phyloP scores from a whole-genome alignment of 148 eudicot species.

The Suaeda aralocaspica region DNA sequence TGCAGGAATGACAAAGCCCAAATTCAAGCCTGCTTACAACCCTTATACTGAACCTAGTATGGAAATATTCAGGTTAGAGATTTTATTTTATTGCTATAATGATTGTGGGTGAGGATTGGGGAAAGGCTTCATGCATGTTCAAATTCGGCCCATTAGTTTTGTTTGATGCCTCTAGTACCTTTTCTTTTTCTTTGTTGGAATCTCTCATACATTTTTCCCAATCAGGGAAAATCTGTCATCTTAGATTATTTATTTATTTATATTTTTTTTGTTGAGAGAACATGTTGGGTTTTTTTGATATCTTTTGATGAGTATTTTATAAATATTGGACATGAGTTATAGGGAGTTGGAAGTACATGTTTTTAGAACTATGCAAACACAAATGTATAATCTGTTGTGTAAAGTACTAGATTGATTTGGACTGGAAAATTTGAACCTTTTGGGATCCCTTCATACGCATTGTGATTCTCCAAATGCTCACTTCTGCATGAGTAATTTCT shows the following conservation, averaged over 20 bases:
- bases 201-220: too few relatives aligned
- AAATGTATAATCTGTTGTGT: neutral
- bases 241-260: too few relatives aligned
- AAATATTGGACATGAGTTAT: too few relatives aligned
- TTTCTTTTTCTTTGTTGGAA: too few relatives aligned
- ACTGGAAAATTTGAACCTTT: neutral
- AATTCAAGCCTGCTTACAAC: conserved; percentile 92
- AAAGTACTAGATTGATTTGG: neutral
- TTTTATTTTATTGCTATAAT: neutral
- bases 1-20: conserved; percentile 79
- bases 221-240: too few relatives aligned
- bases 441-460: neutral
- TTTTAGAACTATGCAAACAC: too few relatives aligned
- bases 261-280: too few relatives aligned
- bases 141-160: neutral
- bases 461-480: neutral
- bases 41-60: conserved; percentile 97
- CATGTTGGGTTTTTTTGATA: too few relatives aligned
- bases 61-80: conserved; percentile 85
- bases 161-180: too few relatives aligned
- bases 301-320: too few relatives aligned
- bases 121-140: neutral
- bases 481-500: neutral
- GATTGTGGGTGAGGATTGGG: neutral
- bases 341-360: too few relatives aligned